Evolutionary conservation across 352 stramenopile genomes (phyloP), one percentile per base, ranked within the genome.

Genomic region (Globisporangium yorkense): DNA sequence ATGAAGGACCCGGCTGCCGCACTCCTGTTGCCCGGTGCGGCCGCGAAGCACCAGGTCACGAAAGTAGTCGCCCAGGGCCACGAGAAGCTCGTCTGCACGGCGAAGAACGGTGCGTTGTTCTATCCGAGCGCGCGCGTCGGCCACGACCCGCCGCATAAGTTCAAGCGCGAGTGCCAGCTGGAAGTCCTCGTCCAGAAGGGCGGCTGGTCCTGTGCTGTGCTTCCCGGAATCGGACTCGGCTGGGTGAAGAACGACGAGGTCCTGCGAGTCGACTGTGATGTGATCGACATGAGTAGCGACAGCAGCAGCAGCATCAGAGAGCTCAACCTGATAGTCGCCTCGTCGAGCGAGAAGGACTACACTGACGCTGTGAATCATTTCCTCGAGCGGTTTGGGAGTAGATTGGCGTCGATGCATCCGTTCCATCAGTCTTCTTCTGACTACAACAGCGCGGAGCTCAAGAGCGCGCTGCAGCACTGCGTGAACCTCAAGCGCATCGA

Each of bases 141-240:
- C 0, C 16, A 20, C 1, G 33, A 20, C 20, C n/a, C 7, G 9
- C 3, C 43, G 13, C 27, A 41, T 3, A 24, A 31, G n/a, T 29
- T 51, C 27, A 39, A 45, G 16, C 15, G 21, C 1, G 20, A 31
- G 50, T 51, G 27, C 29, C 21, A 57, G 20, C 43, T 62, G 3
- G 56, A 62, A 39, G 48, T 35, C 7, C 43, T 59, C 20, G 27
- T 18, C 10, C 43, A 59, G 21, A 10, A 59, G 37, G 12, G 20
- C 29, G 5, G 20, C 29, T 59, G 54, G 54, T 16, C 45, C 0
- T 59, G 54, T 15, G 29, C 31, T 43, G 33, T 59, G 45, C 29
- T 59, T 2, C 54, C 54, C 6, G 54, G 43, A 16, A 10, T 59
- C 18, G 54, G 43, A 8, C 46, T 41, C 24, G 54, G 41, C 2